phyloP scores from a whole-genome alignment of 345 rosid genomes.

The Linum usitatissimum region DNA sequence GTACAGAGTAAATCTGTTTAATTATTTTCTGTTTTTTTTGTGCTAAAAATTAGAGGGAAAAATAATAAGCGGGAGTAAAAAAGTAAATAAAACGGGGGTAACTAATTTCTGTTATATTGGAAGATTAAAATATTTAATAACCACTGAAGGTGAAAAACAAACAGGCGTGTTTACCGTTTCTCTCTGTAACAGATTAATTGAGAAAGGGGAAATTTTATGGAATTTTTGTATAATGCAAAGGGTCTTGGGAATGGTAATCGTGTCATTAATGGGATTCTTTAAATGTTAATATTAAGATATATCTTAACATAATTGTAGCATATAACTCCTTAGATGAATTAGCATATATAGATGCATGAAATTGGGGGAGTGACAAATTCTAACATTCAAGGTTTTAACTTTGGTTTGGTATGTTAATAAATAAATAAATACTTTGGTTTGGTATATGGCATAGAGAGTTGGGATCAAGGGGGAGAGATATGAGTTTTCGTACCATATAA shows the following conservation, averaged over 20 bases:
- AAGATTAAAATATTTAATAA: background rate
- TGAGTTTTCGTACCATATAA: too few relatives aligned
- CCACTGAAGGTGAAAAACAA: conserved; percentile 6
- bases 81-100: conserved; percentile 9
- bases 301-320: too few relatives aligned
- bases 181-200: background rate
- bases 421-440: background rate
- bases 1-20: background rate
- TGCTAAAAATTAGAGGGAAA: background rate
- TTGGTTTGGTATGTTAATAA: background rate
- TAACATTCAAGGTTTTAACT: background rate
- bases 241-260: too few relatives aligned
- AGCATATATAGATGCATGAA: too few relatives aligned
- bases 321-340: too few relatives aligned
- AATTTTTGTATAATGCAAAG: too few relatives aligned
- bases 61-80: conserved; percentile 22
- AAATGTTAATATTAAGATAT: too few relatives aligned
- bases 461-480: too few relatives aligned
- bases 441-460: too few relatives aligned
- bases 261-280: too few relatives aligned
- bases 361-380: background rate
- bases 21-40: too few relatives aligned
- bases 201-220: background rate
- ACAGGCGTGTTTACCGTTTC: conserved; percentile 14
- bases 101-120: conserved; percentile 31